A percentile compares a stretch with the other conserved stretches of the same genome.
These are phyloP conservation scores for Sporothrix euskadiensis DNA, from an alignment of 2,329 filamentous ascomycete genomes.

Conservation along the genomic window DNA sequence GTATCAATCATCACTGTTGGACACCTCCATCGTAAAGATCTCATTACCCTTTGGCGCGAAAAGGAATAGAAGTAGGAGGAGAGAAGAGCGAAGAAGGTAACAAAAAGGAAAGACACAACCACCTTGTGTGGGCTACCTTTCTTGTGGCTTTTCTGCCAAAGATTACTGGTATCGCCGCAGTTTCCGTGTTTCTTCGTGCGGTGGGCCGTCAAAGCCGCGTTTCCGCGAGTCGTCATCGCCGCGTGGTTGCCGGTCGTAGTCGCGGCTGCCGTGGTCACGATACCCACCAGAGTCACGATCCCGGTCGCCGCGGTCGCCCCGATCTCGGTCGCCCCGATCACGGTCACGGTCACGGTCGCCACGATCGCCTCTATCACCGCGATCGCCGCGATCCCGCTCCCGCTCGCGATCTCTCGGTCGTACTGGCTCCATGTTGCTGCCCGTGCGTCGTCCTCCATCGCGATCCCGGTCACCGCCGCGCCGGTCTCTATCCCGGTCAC, in stretches of 20 bases:
- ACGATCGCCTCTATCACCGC: constrained; percentile 38
- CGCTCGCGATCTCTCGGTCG: constrained; percentile 28
- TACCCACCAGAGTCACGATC: constrained; percentile 39
- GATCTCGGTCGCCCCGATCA: constrained; percentile 41
- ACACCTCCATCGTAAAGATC: neutral
- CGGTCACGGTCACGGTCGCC: constrained; percentile 35
- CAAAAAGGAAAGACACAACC: constrained; percentile 23
- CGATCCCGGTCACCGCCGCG: constrained; percentile 20
- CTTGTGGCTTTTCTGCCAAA: constrained; percentile 12
- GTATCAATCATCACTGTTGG: neutral
- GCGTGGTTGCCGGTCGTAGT: constrained; percentile 54
- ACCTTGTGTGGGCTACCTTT: constrained; percentile 12
- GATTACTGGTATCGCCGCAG: constrained; percentile 62
- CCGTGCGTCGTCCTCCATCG: constrained; percentile 42
- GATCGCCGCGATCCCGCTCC: constrained; percentile 33
- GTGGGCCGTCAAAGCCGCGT: constrained; percentile 74
- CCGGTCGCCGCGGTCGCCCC: constrained; percentile 38
- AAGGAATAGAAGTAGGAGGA: neutral
- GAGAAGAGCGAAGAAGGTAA: neutral
- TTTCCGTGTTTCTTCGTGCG: constrained; percentile 75
- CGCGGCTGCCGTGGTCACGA: constrained; percentile 39
- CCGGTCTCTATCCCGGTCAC: constrained; percentile 36
- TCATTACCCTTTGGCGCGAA: constrained; percentile 14
- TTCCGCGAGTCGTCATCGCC: constrained; percentile 60
- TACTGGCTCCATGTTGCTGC: constrained; percentile 37